Conservation (phyloP, 192 early-diverging fungal genomes). For the Podila horticola region DNA sequence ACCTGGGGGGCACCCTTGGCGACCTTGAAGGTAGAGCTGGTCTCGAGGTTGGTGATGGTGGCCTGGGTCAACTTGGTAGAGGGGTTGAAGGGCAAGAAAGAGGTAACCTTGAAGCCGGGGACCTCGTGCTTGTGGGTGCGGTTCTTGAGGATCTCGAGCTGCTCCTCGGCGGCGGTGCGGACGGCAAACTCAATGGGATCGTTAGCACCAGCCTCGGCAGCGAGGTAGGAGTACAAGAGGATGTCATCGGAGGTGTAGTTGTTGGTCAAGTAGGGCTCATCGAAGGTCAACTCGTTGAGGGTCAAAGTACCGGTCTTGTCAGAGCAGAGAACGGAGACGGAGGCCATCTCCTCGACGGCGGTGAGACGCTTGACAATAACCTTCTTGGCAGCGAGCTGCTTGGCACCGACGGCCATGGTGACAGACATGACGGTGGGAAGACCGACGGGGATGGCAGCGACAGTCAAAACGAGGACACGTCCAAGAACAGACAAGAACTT, state of each 20-base stretch:
- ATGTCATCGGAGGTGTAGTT: slow-evolving; percentile 77
- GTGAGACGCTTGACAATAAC: slow-evolving; percentile 94
- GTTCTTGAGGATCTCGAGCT: slow-evolving; percentile 73
- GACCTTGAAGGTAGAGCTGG: slow-evolving; percentile 81
- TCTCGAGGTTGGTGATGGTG: slow-evolving; percentile 75
- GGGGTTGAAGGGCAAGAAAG: slow-evolving; percentile 92
- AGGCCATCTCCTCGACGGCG: slow-evolving; percentile 62
- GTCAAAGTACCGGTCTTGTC: too few relatives aligned
- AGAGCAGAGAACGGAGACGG: too few relatives aligned
- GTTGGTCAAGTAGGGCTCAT: slow-evolving; percentile 78
- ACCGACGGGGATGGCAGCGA: slow-evolving; percentile 89
- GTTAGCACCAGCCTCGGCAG: slow-evolving; percentile 30
- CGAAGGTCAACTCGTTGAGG: slow-evolving; percentile 65
- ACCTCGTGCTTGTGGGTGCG: slow-evolving; percentile 75
- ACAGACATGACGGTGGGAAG: slow-evolving; percentile 94
- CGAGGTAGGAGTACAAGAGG: slow-evolving; percentile 80
- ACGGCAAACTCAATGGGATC: slow-evolving; percentile 91
- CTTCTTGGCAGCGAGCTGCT: slow-evolving; percentile 87
- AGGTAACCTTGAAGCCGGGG: slow-evolving; percentile 90
- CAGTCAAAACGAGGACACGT: slow-evolving; percentile 85
- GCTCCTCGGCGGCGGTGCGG: slow-evolving; percentile 78
- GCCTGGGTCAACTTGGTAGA: slow-evolving; percentile 88
- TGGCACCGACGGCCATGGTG: slow-evolving; percentile 90
- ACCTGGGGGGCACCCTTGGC: slow-evolving; percentile 97
- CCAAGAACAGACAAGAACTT: slow-evolving; percentile 70